Conservation (phyloP, 805 yeast species). For the Saccharomycopsis lassenensis region DNA sequence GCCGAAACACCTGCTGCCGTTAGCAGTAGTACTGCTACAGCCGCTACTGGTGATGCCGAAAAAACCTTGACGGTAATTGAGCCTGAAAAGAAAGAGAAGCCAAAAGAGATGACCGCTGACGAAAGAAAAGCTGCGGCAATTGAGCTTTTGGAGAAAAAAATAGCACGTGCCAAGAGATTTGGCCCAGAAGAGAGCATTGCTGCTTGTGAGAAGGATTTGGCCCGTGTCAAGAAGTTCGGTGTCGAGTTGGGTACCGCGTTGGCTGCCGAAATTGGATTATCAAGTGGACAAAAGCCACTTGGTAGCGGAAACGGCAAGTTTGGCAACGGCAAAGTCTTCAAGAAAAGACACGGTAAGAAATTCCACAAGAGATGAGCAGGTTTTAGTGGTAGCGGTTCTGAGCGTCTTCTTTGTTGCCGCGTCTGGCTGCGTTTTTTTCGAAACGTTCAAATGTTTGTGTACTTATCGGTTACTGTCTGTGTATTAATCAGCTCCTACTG, state of each 20-base stretch:
- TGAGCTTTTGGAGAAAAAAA: slow-evolving; percentile 53
- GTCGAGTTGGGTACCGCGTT: slow-evolving; percentile 54
- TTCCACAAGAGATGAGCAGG: too few relatives aligned
- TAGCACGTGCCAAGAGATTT: slow-evolving; percentile 67
- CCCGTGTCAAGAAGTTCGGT: slow-evolving; percentile 78
- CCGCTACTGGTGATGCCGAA: slow-evolving; percentile 8
- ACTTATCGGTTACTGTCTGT: too few relatives aligned
- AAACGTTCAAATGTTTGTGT: too few relatives aligned
- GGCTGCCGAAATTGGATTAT: slow-evolving; percentile 65
- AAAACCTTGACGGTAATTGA: neutral
- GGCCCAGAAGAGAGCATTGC: slow-evolving; percentile 32
- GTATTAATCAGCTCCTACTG: too few relatives aligned
- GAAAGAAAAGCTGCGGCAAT: slow-evolving; percentile 61
- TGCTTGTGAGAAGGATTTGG: slow-evolving; percentile 48
- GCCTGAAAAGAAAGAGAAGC: slow-evolving; percentile 19
- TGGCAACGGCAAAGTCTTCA: too few relatives aligned
- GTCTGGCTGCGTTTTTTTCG: too few relatives aligned
- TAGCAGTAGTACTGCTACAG: slow-evolving; percentile 2
- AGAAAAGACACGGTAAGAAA: too few relatives aligned
- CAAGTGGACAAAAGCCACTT: too few relatives aligned
- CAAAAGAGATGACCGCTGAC: slow-evolving; percentile 44
- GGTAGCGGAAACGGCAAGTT: too few relatives aligned
- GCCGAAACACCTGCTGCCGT: too few relatives aligned
- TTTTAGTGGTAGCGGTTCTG: too few relatives aligned
- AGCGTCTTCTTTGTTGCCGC: too few relatives aligned